Evolutionary conservation across 73 alveolate species (phyloP), one percentile per base, ranked within the genome.

Genomic region (Stentor coeruleus): DNA sequence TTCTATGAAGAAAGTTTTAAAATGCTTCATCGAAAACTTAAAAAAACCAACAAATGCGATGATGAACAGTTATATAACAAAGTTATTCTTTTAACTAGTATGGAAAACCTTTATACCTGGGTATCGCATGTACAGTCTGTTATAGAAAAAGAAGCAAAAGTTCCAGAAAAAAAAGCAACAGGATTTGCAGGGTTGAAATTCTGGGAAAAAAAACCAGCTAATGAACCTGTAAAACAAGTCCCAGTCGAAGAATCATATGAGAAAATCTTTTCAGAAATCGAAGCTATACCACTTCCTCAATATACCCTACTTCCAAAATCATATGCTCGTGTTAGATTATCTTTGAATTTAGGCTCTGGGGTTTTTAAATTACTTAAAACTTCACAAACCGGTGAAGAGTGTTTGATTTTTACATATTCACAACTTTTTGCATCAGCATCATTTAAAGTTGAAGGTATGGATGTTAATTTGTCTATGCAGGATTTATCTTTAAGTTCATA

Each of bases 11-110:
- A 66, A 2, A 20, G 33, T 20, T 66, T 66, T 33, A 66, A 66
- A 66, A 66, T 66, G 79, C 79, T 66, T 1, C 79, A 66, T 66
- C n/a, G 79, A 2, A 66, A 66, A 31, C 79, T 66, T 66, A 66
- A 66, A 40, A 66, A 66, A 66, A 66, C n/a, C 11, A 40, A 40
- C 26, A 20, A 20, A 2, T 28, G 20, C 11, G 79, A 33, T 28
- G 33, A 66, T 20, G 40, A 66, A 26, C n/a, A 26, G 2, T 2
- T 66, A 26, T 66, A 66, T 66, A 33, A 66, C 39, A 66, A 66
- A 31, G 33, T 66, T 66, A 66, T 66, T 20, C 33, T 20, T 2
- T 20, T 66, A 0, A 66, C n/a, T 31, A 66, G 33, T 28, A 20
- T 66, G n/a, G 79, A 66, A 66, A 31, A 66, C 79, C 11, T 66